phyloP scores from a whole-genome alignment of 306 rosid species.

The Hippophae gyantsensis region DNA sequence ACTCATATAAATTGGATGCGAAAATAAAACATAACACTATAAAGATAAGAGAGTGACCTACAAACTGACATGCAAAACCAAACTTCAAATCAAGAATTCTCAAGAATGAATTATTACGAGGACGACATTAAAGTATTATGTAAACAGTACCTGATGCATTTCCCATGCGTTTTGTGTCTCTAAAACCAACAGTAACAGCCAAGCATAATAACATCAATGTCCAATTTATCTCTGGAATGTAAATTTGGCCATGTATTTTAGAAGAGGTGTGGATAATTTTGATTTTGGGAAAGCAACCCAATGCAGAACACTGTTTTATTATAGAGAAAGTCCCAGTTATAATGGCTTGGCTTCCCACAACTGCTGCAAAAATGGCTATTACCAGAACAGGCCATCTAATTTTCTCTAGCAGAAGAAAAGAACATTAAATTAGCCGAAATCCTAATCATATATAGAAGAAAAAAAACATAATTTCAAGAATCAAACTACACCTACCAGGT shows the following conservation, averaged over 20 bases:
- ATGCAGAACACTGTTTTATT: constrained; percentile 81
- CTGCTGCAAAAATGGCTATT: constrained; percentile 91
- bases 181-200: constrained; percentile 75
- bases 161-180: constrained; percentile 96
- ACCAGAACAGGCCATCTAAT: constrained; percentile 89
- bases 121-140: constrained; percentile 7
- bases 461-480: no score
- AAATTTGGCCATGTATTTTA: constrained; percentile 84
- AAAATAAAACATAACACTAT: background rate
- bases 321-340: constrained; percentile 93
- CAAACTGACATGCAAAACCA: no score
- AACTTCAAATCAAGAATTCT: background rate
- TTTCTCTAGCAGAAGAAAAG: constrained; percentile 31
- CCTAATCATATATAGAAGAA: background rate
- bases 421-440: constrained; percentile 7
- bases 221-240: constrained; percentile 96
- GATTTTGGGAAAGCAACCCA: constrained; percentile 89
- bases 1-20: background rate
- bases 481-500: constrained; percentile 51
- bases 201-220: constrained; percentile 74
- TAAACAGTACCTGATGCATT: constrained; percentile 75
- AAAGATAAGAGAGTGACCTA: background rate
- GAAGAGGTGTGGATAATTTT: constrained; percentile 80
- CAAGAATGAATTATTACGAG: background rate
- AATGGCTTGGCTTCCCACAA: constrained; percentile 96